A percentile compares a stretch with the other conserved stretches of the same genome.
Conservation (phyloP, 805 yeast genomes). For the Nakazawaea pomicola region DNA sequence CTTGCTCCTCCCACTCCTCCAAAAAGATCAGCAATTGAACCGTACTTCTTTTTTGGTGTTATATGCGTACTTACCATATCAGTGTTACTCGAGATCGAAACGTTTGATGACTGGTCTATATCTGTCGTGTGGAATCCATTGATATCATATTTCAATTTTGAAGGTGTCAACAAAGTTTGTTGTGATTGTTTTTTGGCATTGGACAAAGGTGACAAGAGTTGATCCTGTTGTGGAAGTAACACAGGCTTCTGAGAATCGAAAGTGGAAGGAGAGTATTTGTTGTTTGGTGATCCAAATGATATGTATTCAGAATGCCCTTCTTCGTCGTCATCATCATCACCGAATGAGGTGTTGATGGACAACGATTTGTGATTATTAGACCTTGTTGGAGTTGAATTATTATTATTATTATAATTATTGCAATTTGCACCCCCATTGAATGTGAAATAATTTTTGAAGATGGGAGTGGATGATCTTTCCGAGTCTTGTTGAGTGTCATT, state of each 20-base stretch:
- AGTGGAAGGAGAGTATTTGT: constrained; percentile 18
- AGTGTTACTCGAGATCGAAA: constrained; percentile 6
- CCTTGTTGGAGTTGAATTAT: not conserved
- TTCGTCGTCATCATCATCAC: constrained; percentile 3
- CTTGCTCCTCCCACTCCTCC: too few relatives aligned
- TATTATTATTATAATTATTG: not conserved
- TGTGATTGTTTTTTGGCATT: constrained; percentile 1
- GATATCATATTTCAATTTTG: constrained; percentile 8
- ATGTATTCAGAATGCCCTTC: constrained; percentile 27
- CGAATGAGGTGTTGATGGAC: not conserved
- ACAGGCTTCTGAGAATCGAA: too few relatives aligned
- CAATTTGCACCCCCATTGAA: constrained; percentile 1
- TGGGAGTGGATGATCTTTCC: constrained; percentile 7
- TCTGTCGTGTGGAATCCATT: constrained; percentile 11
- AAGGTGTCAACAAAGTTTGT: constrained; percentile 2
- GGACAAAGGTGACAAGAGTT: constrained; percentile 4
- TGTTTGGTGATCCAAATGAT: constrained; percentile 35
- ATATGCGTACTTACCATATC: not conserved
- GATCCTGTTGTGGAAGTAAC: constrained; percentile 6
- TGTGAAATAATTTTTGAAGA: constrained; percentile 9
- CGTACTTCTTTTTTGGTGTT: constrained; percentile 10
- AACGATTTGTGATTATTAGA: not conserved
- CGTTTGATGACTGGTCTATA: constrained; percentile 9
- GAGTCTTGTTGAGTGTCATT: not conserved
- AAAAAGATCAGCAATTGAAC: constrained; percentile 5